Evolutionary conservation across 768 basidiomycete species (phyloP), one percentile per base, ranked within the genome.

Genomic region (Gelatoporia subvermispora): DNA sequence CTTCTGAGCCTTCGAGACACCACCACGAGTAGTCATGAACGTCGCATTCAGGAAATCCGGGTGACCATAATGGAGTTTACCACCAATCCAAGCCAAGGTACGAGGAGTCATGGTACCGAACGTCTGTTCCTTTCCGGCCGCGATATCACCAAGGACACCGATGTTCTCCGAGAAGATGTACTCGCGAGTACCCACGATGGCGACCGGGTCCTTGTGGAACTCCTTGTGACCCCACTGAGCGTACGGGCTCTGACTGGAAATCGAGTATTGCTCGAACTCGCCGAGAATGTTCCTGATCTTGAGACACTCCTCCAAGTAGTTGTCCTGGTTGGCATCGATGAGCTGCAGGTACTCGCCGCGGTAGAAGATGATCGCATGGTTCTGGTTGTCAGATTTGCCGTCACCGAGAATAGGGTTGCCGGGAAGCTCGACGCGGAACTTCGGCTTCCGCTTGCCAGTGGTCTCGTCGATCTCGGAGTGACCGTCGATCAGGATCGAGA

Each of bases 91-190:
- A 2, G 94, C 90, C 52, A 96, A 72, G 0, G 89, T 86, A 63
- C 95, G 87, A 35, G 95, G 95, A 0, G 94, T 93, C 77, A 98
- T 84, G 9, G 96, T 99, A 70, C 96, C 96, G 69, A 99, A 99
- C 40, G 96, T 99, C 71, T 99, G 96, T 71, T 99, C 96, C 75
- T 99, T 98, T 43, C 96, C 96, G 50, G 96, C 96, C 41, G 96
- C 96, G 54, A 99, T 93, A 66, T 99, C 96, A 68, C 96, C 96
- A 51, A 99, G 78, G 31, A 99, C 91, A 75, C 96, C 96, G 59
- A 98, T 98, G 66, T 98, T 98, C 74, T 98, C 96, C 45, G 96
- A 98, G 75, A 99, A 99, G 64, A 99, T 97, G 71, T 99, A 99
- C 72, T 99, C 96, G 66, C 96, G 85, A 4, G 96, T 96, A 60